Conservation (phyloP, 164 flowering plant genomes). For the Aristolochia contorta region DNA sequence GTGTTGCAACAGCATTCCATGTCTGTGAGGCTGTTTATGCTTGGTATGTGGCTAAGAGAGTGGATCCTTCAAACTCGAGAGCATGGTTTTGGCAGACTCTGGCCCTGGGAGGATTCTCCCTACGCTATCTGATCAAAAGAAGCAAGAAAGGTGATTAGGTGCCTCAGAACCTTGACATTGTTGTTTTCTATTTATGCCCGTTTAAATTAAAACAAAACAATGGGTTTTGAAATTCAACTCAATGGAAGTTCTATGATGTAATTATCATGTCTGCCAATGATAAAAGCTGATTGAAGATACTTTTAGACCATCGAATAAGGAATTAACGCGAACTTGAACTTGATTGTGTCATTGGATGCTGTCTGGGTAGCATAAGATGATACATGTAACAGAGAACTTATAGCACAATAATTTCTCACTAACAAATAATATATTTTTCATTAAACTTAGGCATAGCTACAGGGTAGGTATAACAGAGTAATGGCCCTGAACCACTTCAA, state of each 20-base stretch:
- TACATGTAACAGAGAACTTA: too few relatives aligned
- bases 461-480: too few relatives aligned
- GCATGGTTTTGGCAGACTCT: slow-evolving; percentile 96
- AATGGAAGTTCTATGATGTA: neutral
- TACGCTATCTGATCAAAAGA: slow-evolving; percentile 58
- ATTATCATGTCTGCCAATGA: neutral
- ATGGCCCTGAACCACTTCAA: too few relatives aligned
- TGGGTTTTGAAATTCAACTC: neutral
- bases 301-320: neutral
- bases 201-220: neutral
- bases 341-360: too few relatives aligned
- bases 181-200: neutral
- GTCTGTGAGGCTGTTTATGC: slow-evolving; percentile 62
- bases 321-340: too few relatives aligned
- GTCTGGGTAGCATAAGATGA: too few relatives aligned
- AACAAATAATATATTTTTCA: too few relatives aligned
- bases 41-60: slow-evolving; percentile 60
- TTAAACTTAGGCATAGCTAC: too few relatives aligned
- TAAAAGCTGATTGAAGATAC: neutral
- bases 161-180: neutral
- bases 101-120: slow-evolving; percentile 56
- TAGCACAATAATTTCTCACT: too few relatives aligned
- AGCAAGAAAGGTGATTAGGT: slow-evolving; percentile 16
- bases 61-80: slow-evolving; percentile 64
- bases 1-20: slow-evolving; percentile 34